phyloP scores from a whole-genome alignment of 176 grass and related monocot genomes.

The Poa annua region DNA sequence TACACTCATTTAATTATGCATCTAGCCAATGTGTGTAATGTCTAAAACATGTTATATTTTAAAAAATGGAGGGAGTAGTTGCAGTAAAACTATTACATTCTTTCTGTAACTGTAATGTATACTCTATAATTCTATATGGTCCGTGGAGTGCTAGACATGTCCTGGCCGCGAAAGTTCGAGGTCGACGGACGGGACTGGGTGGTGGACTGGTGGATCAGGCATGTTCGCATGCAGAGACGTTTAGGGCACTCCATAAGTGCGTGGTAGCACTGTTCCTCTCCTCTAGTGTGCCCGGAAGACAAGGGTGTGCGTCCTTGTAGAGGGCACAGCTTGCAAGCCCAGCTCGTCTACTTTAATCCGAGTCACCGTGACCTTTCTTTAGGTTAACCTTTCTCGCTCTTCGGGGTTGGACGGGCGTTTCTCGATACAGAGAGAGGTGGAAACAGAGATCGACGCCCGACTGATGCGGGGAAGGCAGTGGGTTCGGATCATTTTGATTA shows the following conservation, averaged over 20 bases:
- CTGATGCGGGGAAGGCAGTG: conserved; percentile 61
- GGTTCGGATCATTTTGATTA: conserved; percentile 60
- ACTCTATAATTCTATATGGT: not conserved
- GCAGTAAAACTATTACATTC: conserved; percentile 26
- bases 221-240: conserved; percentile 42
- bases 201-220: conserved; percentile 15
- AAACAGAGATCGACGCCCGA: conserved; percentile 26
- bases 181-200: not conserved
- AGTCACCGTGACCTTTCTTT: conserved; percentile 59
- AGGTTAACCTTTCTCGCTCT: conserved; percentile 61
- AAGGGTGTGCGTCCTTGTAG: conserved; percentile 59
- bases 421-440: conserved; percentile 29
- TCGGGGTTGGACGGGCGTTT: conserved; percentile 55
- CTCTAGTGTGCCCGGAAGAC: conserved; percentile 58
- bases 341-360: conserved; percentile 52
- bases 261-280: conserved; percentile 20
- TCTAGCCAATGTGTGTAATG: too few relatives aligned
- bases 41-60: too few relatives aligned
- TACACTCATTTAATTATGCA: too few relatives aligned
- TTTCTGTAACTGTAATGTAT: not conserved
- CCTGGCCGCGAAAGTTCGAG: conserved; percentile 19
- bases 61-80: not conserved
- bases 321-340: conserved; percentile 62
- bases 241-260: conserved; percentile 48
- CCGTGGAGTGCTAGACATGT: conserved; percentile 31